Evolutionary conservation across 495 filamentous ascomycete genomes (phyloP).

Genomic region (Xylaria venustula): DNA sequence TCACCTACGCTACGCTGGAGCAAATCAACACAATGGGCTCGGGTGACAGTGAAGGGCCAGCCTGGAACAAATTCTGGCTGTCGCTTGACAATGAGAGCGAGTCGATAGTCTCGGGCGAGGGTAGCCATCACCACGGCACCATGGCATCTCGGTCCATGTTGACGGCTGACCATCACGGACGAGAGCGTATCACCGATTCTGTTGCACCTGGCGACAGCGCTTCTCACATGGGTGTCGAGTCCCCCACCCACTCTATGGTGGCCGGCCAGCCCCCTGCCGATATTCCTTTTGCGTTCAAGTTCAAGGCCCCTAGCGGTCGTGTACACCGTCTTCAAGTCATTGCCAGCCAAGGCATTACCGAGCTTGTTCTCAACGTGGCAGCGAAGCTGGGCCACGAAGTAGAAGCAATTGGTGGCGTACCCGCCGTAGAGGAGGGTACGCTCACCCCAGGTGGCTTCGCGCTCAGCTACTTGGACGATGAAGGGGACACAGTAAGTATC

Average conservation of each 20-base stretch:
- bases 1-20: slow-evolving; percentile 96
- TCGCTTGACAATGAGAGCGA: slow-evolving; percentile 96
- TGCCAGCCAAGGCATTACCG: slow-evolving; percentile 74
- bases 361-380: slow-evolving; percentile 75
- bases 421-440: slow-evolving; percentile 72
- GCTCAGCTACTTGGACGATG: slow-evolving; percentile 94
- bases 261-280: slow-evolving; percentile 60
- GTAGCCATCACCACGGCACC: slow-evolving; percentile 58
- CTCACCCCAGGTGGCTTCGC: slow-evolving; percentile 83
- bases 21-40: slow-evolving; percentile 73
- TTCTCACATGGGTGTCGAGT: slow-evolving; percentile 83
- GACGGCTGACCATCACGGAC: slow-evolving; percentile 73
- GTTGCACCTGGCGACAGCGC: slow-evolving; percentile 92
- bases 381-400: slow-evolving; percentile 87
- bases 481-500: slow-evolving; percentile 96
- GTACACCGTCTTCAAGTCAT: slow-evolving; percentile 89
- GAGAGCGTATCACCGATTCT: slow-evolving; percentile 64
- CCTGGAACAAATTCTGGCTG: slow-evolving; percentile 99
- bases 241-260: slow-evolving; percentile 61
- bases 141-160: slow-evolving; percentile 63
- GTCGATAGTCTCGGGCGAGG: slow-evolving; percentile 91
- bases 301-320: slow-evolving; percentile 95
- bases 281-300: slow-evolving; percentile 93
- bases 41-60: slow-evolving; percentile 84
- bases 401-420: slow-evolving; percentile 79